phyloP scores from a whole-genome alignment of 306 rosid species.

The Cicer pinnatifidum region DNA sequence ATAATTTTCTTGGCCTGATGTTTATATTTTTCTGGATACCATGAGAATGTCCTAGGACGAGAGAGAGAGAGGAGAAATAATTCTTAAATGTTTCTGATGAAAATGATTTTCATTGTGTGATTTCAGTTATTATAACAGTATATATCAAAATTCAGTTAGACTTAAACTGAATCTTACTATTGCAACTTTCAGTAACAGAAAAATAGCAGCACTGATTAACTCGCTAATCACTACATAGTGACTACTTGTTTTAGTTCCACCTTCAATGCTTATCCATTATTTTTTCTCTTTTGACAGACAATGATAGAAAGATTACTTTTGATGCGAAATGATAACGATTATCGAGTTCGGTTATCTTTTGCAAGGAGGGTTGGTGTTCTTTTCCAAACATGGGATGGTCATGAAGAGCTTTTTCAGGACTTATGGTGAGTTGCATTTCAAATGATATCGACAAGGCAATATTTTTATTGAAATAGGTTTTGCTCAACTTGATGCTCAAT shows the following conservation, averaged over 20 bases:
- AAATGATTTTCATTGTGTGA: neutral
- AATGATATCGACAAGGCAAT: slow-evolving; percentile 3
- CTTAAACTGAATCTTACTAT: neutral
- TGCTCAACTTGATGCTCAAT: slow-evolving; percentile 1
- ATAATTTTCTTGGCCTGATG: neutral
- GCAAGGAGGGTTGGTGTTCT: slow-evolving; percentile 80
- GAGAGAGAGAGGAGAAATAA: neutral
- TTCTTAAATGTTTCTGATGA: neutral
- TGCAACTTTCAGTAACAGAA: slow-evolving; percentile 1
- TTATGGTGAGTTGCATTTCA: slow-evolving; percentile 67
- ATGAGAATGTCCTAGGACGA: neutral
- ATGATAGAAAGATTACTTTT: slow-evolving; percentile 71
- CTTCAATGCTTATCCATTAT: slow-evolving; percentile 34
- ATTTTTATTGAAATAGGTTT: slow-evolving; percentile 9
- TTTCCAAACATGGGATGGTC: slow-evolving; percentile 97
- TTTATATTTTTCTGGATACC: neutral
- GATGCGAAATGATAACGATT: slow-evolving; percentile 81
- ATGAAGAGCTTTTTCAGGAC: slow-evolving; percentile 85
- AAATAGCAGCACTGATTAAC: neutral
- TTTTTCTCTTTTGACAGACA: slow-evolving; percentile 53
- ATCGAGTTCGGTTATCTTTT: slow-evolving; percentile 79
- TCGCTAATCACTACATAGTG: neutral
- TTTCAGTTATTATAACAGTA: neutral
- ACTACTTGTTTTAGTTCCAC: slow-evolving; percentile 8
- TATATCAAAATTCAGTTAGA: neutral